Evolutionary conservation across 2,329 filamentous ascomycete species (phyloP), one percentile per base, ranked within the genome.

Genomic region (Aspergillus japonicus): DNA sequence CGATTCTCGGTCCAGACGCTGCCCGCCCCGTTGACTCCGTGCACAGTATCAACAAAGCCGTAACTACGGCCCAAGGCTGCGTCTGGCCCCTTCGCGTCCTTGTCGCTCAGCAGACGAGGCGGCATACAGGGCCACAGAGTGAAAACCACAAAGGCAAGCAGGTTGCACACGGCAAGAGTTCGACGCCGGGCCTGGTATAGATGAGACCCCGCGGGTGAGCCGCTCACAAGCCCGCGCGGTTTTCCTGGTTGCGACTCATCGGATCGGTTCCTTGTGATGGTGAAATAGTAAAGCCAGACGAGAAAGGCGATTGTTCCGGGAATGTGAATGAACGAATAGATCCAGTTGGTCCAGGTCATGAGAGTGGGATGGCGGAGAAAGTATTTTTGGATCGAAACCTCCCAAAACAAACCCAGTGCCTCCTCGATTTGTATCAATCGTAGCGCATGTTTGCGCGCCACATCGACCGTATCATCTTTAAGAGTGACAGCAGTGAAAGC

Each of bases 281-380:
- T 90, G 70, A 88, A 83, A 76, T 89, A 89, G 77, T 86, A 91
- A 4, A 91, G 81, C 69, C 85, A 83, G 42, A 86, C 81, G 24
- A 86, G 79, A 69, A 90, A 92, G 49, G 88, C 81, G 64, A 91
- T 91, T 5, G 88, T 91, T 14, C 88, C 89, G 0, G 89, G 89
- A 59, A 91, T 91, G 73, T 91, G 89, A 68, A 92, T 90, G 75
- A 90, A 91, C 5, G 88, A 90, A 75, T 91, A 91, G 29, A 85
- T 82, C 68, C 88, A 83, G 75, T 91, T 91, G 66, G 87, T 89
- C 84, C 84, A 90, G 65, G 80, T 83, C 79, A 92, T 83, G 47
- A 88, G 67, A 29, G 77, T 70, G 1, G 86, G 82, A 54, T 82
- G 81, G 21, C 76, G 72, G 53, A 86, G 75, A 69, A 86, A 85